Percentiles rank a stretch among this genome's conserved stretches.
Evolutionary conservation across 2,329 filamentous ascomycete genomes (phyloP).

Genomic region (Botrytis pseudocinerea): DNA sequence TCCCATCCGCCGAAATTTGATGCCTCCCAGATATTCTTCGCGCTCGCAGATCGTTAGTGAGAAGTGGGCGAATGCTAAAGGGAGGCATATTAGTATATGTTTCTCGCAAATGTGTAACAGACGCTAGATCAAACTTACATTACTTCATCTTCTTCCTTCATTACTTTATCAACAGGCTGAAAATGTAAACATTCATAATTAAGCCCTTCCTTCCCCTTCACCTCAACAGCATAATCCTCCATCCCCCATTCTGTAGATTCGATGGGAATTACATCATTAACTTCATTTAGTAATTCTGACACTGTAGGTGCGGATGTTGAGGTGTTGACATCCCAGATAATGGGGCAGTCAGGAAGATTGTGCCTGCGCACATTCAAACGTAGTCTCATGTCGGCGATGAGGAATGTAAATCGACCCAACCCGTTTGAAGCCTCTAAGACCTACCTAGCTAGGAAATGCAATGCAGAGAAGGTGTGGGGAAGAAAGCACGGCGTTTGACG

Average conservation of each 20-base stretch:
- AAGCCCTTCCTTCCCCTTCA: constrained; percentile 54
- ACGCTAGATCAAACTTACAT: constrained; percentile 54
- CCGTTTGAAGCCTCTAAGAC: background rate
- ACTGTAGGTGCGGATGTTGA: constrained; percentile 60
- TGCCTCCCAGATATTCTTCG: constrained; percentile 73
- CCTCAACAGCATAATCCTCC: constrained; percentile 85
- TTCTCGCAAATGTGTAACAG: background rate
- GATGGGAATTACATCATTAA: constrained; percentile 79
- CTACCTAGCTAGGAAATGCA: background rate
- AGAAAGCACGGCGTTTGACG: background rate
- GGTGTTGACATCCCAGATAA: constrained; percentile 67
- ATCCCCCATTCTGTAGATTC: constrained; percentile 80
- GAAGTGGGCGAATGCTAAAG: constrained; percentile 72
- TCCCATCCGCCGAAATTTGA: constrained; percentile 78
- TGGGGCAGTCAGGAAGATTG: constrained; percentile 67
- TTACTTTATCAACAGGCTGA: constrained; percentile 64
- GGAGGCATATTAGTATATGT: constrained; percentile 17
- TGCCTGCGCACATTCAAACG: constrained; percentile 73
- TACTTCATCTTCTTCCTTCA: constrained; percentile 83
- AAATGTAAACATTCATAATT: constrained; percentile 89
- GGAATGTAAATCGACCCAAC: constrained; percentile 22
- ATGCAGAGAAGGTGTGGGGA: constrained; percentile 17
- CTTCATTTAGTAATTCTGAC: constrained; percentile 71
- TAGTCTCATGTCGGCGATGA: constrained; percentile 60
- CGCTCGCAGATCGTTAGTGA: constrained; percentile 70